phyloP scores from a whole-genome alignment of 176 grass and related monocot species.

The Triticum monococcum region DNA sequence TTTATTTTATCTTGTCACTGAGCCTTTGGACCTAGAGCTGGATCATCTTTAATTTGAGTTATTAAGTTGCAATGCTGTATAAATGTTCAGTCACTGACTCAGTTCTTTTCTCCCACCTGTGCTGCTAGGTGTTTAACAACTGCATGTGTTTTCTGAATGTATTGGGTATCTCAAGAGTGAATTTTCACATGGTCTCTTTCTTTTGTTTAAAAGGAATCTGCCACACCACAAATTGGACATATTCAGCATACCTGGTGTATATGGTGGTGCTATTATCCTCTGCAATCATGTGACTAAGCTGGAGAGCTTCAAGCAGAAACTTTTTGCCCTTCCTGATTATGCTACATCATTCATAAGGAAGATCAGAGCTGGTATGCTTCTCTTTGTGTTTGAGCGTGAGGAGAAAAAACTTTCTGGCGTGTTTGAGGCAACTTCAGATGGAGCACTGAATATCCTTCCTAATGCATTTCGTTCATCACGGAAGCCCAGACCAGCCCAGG shows the following conservation, averaged over 20 bases:
- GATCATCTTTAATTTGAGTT: conserved; percentile 27
- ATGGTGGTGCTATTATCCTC: conserved; percentile 65
- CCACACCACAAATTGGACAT: conserved; percentile 1
- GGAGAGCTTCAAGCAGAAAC: conserved; percentile 42
- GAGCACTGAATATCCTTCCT: conserved; percentile 52
- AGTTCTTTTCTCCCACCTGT: neutral
- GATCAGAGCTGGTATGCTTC: conserved; percentile 71
- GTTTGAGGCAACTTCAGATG: conserved; percentile 68
- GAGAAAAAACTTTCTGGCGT: conserved; percentile 66
- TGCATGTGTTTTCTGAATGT: neutral
- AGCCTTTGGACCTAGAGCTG: neutral
- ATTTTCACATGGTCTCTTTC: neutral
- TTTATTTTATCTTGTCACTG: neutral
- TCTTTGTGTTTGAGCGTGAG: conserved; percentile 58
- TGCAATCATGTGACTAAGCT: conserved; percentile 39
- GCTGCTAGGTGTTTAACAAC: conserved; percentile 15
- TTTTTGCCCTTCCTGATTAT: conserved; percentile 50
- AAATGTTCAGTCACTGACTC: neutral
- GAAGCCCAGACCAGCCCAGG: conserved; percentile 48
- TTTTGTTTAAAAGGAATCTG: conserved; percentile 31
- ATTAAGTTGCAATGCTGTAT: neutral
- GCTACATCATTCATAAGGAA: conserved; percentile 55
- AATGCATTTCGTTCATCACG: conserved; percentile 36
- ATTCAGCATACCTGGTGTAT: conserved; percentile 42
- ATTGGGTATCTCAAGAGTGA: conserved; percentile 10